These are phyloP conservation scores for Jatropha podagrica DNA, from an alignment of 441 rosid genomes.

Conservation along the genomic window DNA sequence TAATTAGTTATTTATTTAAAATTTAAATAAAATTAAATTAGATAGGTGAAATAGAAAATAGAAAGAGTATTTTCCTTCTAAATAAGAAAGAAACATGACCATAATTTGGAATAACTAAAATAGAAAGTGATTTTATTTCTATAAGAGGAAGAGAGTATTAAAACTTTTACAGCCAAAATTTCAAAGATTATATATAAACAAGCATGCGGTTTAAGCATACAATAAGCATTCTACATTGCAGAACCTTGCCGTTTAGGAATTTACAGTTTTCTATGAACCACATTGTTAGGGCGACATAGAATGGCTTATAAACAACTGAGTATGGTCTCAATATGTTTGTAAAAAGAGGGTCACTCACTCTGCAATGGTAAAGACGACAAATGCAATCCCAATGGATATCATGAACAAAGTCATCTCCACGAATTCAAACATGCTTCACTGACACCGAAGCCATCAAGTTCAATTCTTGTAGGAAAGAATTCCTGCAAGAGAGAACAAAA, in stretches of 20 bases:
- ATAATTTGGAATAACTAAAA: no score
- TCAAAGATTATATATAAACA: no score
- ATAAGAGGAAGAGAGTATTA: no score
- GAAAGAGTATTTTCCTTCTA: no score
- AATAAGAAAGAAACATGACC: no score
- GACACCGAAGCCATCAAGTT: background rate
- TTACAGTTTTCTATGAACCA: background rate
- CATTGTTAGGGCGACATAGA: background rate
- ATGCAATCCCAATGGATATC: background rate
- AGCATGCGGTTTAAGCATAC: background rate
- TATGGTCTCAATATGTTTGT: background rate
- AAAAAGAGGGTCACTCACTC: background rate
- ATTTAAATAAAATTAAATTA: no score
- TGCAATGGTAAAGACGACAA: background rate
- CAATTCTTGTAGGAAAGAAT: background rate
- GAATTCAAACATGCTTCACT: background rate
- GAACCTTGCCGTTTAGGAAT: background rate
- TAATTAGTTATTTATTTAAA: no score
- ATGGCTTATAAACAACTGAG: background rate
- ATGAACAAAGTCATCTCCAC: background rate
- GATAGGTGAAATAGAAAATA: no score
- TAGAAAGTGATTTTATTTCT: no score
- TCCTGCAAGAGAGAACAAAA: background rate
- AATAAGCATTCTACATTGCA: background rate
- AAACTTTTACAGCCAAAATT: no score